Evolutionary conservation across 306 rosid genomes (phyloP), one percentile per base, ranked within the genome.

Genomic region (Quercus ilex): DNA sequence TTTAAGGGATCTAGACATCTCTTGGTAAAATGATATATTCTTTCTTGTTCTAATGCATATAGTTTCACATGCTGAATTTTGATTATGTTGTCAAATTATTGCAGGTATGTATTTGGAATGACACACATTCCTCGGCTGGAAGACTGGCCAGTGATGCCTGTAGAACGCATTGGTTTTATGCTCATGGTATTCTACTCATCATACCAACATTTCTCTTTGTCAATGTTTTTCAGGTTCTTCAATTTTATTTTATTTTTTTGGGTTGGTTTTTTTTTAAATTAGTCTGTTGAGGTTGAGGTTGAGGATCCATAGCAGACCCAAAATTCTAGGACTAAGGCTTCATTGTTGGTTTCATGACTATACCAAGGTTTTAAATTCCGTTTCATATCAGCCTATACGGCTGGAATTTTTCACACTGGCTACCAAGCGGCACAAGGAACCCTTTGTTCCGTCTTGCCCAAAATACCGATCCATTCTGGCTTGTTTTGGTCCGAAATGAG

Each of bases 101-200:
- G 15, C 88, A 92, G 97, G 93, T 92, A 92, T 81, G 89, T 89
- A 53, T 92, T 90, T 81, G 97, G 97, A 74, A 70, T 90, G 67
- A 92, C 97, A 8, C 92, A 86, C 65, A 90, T 92, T 83, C 97
- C 97, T 23, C 87, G 94, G 52, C 81, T 90, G 74, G 93, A 90
- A 87, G 97, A 90, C 85, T 92, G 94, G 94, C 93, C 93, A 43
- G 97, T 92, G 55, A 90, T 92, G 94, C 97, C 97, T 0, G 94
- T 90, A 81, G 94, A 92, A 30, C 91, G 71, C 84, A 82, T 92
- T 74, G 97, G 97, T 55, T 92, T 92, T 78, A 83, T 80, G 77
- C 93, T 92, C 53, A 81, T 87, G 97, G 94, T 92, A 89, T 69
- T 72, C 26, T 59, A 17, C 74, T 75, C 78, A 79, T 20, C 26